Evolutionary conservation across 257 asterid genomes (phyloP), one percentile per base, ranked within the genome.

Genomic region (Lithospermum erythrorhizon): DNA sequence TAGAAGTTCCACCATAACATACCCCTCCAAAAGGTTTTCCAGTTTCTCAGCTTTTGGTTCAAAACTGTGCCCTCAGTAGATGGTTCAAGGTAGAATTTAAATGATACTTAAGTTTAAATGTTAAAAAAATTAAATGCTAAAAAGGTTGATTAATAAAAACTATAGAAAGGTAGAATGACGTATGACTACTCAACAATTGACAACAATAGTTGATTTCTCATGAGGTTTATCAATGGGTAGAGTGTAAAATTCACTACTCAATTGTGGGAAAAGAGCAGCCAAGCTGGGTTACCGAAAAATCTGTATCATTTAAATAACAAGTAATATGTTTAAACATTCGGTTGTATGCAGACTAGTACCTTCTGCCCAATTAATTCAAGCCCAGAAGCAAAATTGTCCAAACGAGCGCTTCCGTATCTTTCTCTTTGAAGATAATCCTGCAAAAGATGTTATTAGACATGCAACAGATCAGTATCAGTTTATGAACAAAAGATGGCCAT

Each of bases 361-460:
- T 93, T 93, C 74, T 86, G 94, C 65, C 94, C 89, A 71, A 93
- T 89, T 79, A 89, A 75, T 81, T 89, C 96, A 72, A 93, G 93
- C 63, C 95, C 99, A 7, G 96, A 79, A 67, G 97, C 94, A 75
- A 93, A 93, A 73, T 81, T 84, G 75, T 87, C 97, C 81, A 93
- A 71, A 63, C 86, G 95, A 69, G 99, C 99, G 75, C 94, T 77
- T 69, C 96, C 95, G 57, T 82, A 73, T 80, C 94, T 84, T 71
- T 93, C 99, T 55, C 96, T 86, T 79, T 82, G 97, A 78, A 93
- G 96, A 72, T 86, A 93, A 66, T 93, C 99, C 99, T 93, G 87
- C 59, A 72, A 59, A 66, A 69, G 61, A 23, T 58, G 69, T 29
- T 66, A 61, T 68, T 18, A 63, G 60, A 11, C 66, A 67, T 13